These are phyloP conservation scores for Ceratobasidium sp. DNA, from an alignment of 1,284 basidiomycete genomes.

Conservation along the genomic window DNA sequence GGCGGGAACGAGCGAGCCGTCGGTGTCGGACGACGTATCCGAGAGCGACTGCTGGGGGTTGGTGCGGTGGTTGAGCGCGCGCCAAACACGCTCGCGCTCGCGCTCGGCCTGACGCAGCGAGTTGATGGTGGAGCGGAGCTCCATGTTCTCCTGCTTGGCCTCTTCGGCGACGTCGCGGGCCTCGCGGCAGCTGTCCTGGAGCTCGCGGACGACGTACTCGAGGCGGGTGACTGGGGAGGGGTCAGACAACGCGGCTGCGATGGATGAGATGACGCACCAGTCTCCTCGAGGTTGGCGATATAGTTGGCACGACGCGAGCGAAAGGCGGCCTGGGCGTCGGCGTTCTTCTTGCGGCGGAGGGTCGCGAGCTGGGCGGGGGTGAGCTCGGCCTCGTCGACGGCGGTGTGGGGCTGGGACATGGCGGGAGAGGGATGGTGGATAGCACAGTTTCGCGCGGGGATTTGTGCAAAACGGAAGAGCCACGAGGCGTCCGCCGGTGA, in stretches of 20 bases:
- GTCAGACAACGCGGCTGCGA: constrained; percentile 45
- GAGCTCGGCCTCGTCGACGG: constrained; percentile 41
- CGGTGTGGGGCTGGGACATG: constrained; percentile 26
- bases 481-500: constrained; percentile 37
- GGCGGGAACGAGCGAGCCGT: constrained; percentile 45
- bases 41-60: constrained; percentile 44
- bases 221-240: constrained; percentile 73
- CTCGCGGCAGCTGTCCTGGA: constrained; percentile 82
- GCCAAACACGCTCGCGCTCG: constrained; percentile 45
- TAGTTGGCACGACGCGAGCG: constrained; percentile 76
- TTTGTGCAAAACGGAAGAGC: constrained; percentile 43
- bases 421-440: constrained; percentile 33
- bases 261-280: constrained; percentile 64
- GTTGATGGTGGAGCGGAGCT: constrained; percentile 57
- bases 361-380: constrained; percentile 49
- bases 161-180: constrained; percentile 69
- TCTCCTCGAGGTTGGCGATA: constrained; percentile 87
- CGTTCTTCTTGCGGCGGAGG: constrained; percentile 73
- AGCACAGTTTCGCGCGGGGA: constrained; percentile 22
- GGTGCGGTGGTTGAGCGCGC: constrained; percentile 43
- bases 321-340: constrained; percentile 68
- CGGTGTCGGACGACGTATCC: constrained; percentile 41
- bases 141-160: constrained; percentile 72
- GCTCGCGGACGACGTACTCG: constrained; percentile 80
- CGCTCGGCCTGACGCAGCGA: constrained; percentile 42